Conservation (phyloP, 345 rosid species). For the Salix dunnii region DNA sequence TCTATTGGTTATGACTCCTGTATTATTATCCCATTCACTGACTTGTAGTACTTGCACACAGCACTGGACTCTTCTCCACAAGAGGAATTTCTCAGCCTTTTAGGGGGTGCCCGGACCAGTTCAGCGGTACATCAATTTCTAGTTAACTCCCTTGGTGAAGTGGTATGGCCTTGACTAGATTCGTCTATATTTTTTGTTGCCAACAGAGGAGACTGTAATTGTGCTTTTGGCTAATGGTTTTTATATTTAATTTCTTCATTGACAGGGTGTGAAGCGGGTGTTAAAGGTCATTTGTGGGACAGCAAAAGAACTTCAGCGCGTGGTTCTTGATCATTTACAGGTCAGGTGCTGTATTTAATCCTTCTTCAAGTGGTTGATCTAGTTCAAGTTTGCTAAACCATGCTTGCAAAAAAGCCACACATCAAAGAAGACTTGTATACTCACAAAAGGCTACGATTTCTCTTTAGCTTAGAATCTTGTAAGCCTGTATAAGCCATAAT, state of each 20-base stretch:
- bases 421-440: too few relatives aligned
- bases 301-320: conserved; percentile 82
- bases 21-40: conserved; percentile 18
- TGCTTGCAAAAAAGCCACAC: too few relatives aligned
- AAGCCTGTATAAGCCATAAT: too few relatives aligned
- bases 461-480: too few relatives aligned
- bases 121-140: conserved; percentile 90
- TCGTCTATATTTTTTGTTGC: conserved; percentile 13
- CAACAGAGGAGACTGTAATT: conserved; percentile 8
- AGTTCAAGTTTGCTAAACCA: neutral
- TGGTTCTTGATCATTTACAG: conserved; percentile 90
- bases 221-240: conserved; percentile 12
- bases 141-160: conserved; percentile 81
- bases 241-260: conserved; percentile 11
- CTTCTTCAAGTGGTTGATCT: neutral
- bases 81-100: conserved; percentile 88
- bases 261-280: conserved; percentile 84
- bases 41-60: conserved; percentile 26
- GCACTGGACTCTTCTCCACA: conserved; percentile 88
- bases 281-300: conserved; percentile 78
- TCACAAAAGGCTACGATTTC: too few relatives aligned
- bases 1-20: conserved; percentile 8
- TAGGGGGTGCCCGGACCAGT: conserved; percentile 86
- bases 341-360: conserved; percentile 40
- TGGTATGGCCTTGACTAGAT: conserved; percentile 34